These are phyloP conservation scores for Raphanus raphanistrum DNA, from an alignment of 345 rosid species.

Conservation along the genomic window DNA sequence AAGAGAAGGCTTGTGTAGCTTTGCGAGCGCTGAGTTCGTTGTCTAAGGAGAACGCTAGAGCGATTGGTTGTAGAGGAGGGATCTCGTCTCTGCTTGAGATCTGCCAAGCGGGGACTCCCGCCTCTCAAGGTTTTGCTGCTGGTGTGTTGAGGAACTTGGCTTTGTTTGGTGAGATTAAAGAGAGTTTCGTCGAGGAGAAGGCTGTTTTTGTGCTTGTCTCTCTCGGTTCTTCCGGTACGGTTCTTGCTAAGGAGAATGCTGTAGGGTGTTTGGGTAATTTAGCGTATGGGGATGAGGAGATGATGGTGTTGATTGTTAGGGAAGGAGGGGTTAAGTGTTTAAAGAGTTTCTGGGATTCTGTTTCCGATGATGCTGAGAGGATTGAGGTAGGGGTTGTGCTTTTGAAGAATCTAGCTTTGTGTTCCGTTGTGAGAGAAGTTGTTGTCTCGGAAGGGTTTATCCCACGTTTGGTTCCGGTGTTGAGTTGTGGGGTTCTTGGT, in stretches of 20 bases:
- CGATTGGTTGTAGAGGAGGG: slow-evolving; percentile 85
- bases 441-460: slow-evolving; percentile 66
- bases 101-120: slow-evolving; percentile 83
- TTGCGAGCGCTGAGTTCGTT: slow-evolving; percentile 65
- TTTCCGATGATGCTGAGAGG: slow-evolving; percentile 43
- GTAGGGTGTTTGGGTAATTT: slow-evolving; percentile 73
- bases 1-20: slow-evolving; percentile 83
- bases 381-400: slow-evolving; percentile 69
- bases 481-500: slow-evolving; percentile 63
- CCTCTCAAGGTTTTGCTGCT: slow-evolving; percentile 81
- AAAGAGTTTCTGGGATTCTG: slow-evolving; percentile 82
- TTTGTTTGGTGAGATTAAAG: slow-evolving; percentile 52
- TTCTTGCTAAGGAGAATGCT: slow-evolving; percentile 72
- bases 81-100: slow-evolving; percentile 77
- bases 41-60: slow-evolving; percentile 78
- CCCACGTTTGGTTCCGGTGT: slow-evolving; percentile 46
- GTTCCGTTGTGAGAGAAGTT: slow-evolving; percentile 57
- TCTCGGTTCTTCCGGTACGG: slow-evolving; percentile 70
- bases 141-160: slow-evolving; percentile 83
- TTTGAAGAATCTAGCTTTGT: slow-evolving; percentile 53
- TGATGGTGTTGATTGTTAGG: slow-evolving; percentile 59
- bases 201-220: slow-evolving; percentile 58
- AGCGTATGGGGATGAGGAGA: slow-evolving; percentile 51
- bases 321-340: slow-evolving; percentile 75
- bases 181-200: slow-evolving; percentile 73